These are phyloP conservation scores for Clavulina sp. DNA, from an alignment of 768 basidiomycete species.

Conservation along the genomic window DNA sequence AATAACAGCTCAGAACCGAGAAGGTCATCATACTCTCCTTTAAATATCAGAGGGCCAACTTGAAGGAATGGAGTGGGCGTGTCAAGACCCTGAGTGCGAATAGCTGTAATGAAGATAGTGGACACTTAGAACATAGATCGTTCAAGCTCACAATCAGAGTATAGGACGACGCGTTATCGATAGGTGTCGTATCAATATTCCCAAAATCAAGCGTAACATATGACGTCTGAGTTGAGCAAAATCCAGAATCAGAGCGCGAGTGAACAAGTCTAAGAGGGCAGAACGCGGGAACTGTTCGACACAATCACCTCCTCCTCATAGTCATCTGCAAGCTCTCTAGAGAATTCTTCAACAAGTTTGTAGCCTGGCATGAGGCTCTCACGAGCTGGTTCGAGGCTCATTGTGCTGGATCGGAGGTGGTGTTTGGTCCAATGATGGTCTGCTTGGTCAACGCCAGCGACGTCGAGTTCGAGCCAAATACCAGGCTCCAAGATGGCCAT, in stretches of 20 bases:
- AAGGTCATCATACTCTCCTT: slow-evolving; percentile 47
- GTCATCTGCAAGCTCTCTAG: slow-evolving; percentile 7
- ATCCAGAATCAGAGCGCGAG: neutral
- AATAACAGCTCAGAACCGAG: slow-evolving; percentile 66
- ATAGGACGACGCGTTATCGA: slow-evolving; percentile 53
- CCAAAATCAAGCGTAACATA: slow-evolving; percentile 67
- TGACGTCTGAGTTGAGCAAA: slow-evolving; percentile 8
- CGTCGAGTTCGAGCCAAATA: too few species aligned
- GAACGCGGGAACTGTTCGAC: neutral
- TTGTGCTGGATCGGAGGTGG: too few species aligned
- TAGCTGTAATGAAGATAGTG: neutral
- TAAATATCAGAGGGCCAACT: slow-evolving; percentile 54
- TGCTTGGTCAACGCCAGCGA: too few species aligned
- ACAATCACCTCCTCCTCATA: slow-evolving; percentile 9
- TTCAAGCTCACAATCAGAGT: slow-evolving; percentile 47
- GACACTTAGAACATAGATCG: too few species aligned
- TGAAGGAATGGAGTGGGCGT: slow-evolving; percentile 63
- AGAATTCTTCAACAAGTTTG: slow-evolving; percentile 4
- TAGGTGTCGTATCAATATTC: slow-evolving; percentile 48
- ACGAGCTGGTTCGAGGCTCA: too few species aligned
- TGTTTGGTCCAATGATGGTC: too few species aligned
- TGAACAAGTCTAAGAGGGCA: neutral
- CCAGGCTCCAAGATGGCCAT: too few species aligned
- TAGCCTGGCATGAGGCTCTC: neutral
- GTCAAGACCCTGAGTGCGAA: slow-evolving; percentile 42